These are phyloP conservation scores for Aaosphaeria arxii DNA, from an alignment of 2,329 filamentous ascomycete genomes.

Conservation along the genomic window DNA sequence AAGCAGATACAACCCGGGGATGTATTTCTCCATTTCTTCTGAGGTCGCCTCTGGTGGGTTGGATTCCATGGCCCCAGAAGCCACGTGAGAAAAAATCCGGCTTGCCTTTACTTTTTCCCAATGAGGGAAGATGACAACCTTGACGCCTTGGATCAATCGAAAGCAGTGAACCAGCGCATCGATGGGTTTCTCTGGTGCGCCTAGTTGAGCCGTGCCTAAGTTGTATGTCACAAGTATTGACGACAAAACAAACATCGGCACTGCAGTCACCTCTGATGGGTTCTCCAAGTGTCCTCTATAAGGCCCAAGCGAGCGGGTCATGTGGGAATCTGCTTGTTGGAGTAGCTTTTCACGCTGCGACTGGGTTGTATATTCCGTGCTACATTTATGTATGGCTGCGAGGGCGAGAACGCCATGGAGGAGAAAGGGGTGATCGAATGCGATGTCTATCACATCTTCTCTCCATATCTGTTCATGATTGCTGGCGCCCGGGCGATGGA, in stretches of 20 bases:
- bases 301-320: neutral
- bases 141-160: slow-evolving; percentile 2
- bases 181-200: slow-evolving; percentile 4
- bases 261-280: slow-evolving; percentile 1
- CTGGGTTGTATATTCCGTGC: neutral
- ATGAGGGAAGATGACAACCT: slow-evolving; percentile 2
- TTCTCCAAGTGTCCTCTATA: slow-evolving; percentile 1
- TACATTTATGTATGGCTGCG: slow-evolving; percentile 32
- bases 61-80: neutral
- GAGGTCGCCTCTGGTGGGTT: neutral
- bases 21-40: too few relatives aligned
- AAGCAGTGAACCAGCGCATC: slow-evolving; percentile 4
- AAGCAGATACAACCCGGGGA: too few relatives aligned
- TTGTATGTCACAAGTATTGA: slow-evolving; percentile 3
- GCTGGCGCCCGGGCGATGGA: slow-evolving; percentile 3
- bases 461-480: slow-evolving; percentile 4
- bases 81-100: slow-evolving; percentile 6
- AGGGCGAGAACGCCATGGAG: slow-evolving; percentile 39
- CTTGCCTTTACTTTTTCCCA: slow-evolving; percentile 6
- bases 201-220: slow-evolving; percentile 2
- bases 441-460: slow-evolving; percentile 18
- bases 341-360: neutral
- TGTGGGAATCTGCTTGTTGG: slow-evolving; percentile 4
- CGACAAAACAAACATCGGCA: slow-evolving; percentile 5
- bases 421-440: slow-evolving; percentile 37